Base-by-base conservation (phyloP, 306 rosid genomes). In the Trichosanthes truncata region DNA sequence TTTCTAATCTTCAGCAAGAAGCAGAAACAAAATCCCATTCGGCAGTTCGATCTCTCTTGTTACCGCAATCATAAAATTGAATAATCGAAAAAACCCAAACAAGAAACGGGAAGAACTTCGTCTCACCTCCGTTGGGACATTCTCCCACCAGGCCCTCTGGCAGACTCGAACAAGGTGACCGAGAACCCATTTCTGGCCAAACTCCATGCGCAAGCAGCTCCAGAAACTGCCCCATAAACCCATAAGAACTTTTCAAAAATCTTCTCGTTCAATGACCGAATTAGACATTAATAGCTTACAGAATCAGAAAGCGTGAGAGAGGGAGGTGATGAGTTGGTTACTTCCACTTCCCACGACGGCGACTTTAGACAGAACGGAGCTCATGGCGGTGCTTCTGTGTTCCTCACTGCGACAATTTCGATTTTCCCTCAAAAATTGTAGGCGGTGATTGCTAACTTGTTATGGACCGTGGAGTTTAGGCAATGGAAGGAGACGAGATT, bases 61-160 rank as follows among this genome's bases (percentile, higher is more conserved):
- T 20, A 26, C 46, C 26, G n/a, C 53, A 46, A 36, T 36, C 78
- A 4, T 25, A 82, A 31, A 77, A 21, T 12, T 4, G 29, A 65
- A 59, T 25, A 56, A n/a, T 51, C 63, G 31, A 17, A 69, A 71
- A 26, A 46, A n/a, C 26, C 59, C 46, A 9, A 40, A 56, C 15
- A 84, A 41, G 4, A 29, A 69, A 29, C 3, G 23, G 31, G 41
- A 46, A 53, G 18, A 26, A 43, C 51, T 33, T 57, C 25, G 10
- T 57, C 49, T 31, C 59, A 89, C 98, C 97, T 92, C 82, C 97
- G 84, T 13, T 88, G 95, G 6, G 97, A 94, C 97, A 94, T 91
- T 65, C 97, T 92, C 74, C 98, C 97, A 77, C 98, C 97, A 13
- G 97, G 96, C 81, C 97, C 98, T 87, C 98, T 86, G 55, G 93